Percentiles rank a stretch among this genome's conserved stretches.
Conservation (phyloP, 345 rosid genomes). For the Populus ilicifolia region DNA sequence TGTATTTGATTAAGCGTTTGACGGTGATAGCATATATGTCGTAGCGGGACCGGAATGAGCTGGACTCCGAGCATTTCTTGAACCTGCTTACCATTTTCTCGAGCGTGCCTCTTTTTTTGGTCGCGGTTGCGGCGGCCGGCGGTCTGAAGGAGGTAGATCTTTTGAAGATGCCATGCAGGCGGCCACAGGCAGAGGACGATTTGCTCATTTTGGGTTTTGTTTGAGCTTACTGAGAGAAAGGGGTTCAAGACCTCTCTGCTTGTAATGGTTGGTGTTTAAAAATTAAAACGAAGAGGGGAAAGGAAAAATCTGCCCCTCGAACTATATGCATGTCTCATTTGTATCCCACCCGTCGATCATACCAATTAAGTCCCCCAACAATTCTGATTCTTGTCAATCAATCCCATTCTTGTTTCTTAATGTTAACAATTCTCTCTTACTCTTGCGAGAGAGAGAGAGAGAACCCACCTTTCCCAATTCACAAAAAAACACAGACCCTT, state of each 20-base stretch:
- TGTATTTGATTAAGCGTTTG: conserved; percentile 33
- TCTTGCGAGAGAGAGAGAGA: too few relatives aligned
- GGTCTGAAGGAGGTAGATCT: not conserved
- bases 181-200: not conserved
- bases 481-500: too few relatives aligned
- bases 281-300: too few relatives aligned
- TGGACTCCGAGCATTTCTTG: conserved; percentile 14
- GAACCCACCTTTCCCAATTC: too few relatives aligned
- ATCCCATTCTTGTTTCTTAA: too few relatives aligned
- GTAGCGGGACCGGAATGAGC: conserved; percentile 9
- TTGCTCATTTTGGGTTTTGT: not conserved
- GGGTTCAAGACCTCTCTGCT: not conserved
- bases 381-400: too few relatives aligned
- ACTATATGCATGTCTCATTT: too few relatives aligned
- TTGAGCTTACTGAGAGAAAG: not conserved
- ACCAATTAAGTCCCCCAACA: too few relatives aligned
- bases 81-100: conserved; percentile 6
- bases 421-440: too few relatives aligned
- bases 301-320: too few relatives aligned
- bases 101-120: not conserved
- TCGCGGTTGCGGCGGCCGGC: not conserved
- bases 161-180: not conserved
- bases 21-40: conserved; percentile 5
- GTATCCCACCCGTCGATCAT: too few relatives aligned
- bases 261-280: too few relatives aligned